Evolutionary conservation across 371 early-diverging fungal species (phyloP).

Genomic region (Dentiscutata heterogama): DNA sequence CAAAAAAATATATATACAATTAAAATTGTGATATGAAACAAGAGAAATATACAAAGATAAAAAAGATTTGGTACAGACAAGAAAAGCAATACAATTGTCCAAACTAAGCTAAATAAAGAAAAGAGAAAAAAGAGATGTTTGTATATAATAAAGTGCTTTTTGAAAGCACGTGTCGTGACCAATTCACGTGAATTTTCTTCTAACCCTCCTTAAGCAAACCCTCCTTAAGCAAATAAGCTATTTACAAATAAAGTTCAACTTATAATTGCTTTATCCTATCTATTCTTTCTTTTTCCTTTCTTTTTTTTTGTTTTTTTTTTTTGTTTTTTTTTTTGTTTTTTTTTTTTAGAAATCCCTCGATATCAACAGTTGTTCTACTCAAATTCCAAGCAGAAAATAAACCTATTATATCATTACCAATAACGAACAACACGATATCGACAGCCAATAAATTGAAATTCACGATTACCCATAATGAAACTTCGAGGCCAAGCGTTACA

Average conservation of each 20-base stretch:
- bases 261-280: neutral
- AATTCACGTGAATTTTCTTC: neutral
- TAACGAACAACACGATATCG: conserved; percentile 39
- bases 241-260: conserved; percentile 1
- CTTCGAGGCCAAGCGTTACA: conserved; percentile 33
- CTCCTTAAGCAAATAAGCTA: neutral
- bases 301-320: neutral
- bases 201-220: neutral
- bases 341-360: neutral
- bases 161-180: neutral
- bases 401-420: conserved; percentile 15
- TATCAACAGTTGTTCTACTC: neutral
- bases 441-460: conserved; percentile 36
- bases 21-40: conserved; percentile 1
- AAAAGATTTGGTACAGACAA: conserved; percentile 3
- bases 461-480: conserved; percentile 31
- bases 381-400: neutral
- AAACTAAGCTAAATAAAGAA: neutral
- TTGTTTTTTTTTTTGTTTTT: neutral
- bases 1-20: neutral
- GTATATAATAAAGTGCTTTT: conserved; percentile 12
- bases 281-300: neutral
- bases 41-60: neutral
- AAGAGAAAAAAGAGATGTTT: neutral
- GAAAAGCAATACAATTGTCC: neutral